Percentiles rank a stretch among this genome's conserved stretches.
phyloP scores from a whole-genome alignment of 495 filamentous ascomycete genomes.

The Aspergillus campestris region DNA sequence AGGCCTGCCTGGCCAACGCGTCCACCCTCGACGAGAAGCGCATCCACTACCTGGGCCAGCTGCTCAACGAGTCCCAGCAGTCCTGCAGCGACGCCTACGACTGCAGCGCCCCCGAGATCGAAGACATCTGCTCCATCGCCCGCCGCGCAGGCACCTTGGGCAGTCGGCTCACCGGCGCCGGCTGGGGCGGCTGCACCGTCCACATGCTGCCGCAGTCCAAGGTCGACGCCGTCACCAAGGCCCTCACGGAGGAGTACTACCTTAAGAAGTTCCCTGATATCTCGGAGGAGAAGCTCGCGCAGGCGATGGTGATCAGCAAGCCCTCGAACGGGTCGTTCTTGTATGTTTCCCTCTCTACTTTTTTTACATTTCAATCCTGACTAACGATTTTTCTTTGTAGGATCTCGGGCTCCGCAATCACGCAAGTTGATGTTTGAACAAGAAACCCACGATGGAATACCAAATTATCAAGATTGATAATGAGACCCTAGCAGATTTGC shows the following conservation, averaged over 20 bases:
- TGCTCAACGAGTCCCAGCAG: slow-evolving; percentile 83
- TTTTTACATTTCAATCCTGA: neutral
- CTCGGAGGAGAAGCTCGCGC: slow-evolving; percentile 59
- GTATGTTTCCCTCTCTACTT: slow-evolving; percentile 19
- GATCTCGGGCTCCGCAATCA: slow-evolving; percentile 36
- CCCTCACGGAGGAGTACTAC: slow-evolving; percentile 78
- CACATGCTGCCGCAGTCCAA: slow-evolving; percentile 83
- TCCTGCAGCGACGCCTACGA: slow-evolving; percentile 81
- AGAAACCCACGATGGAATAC: neutral
- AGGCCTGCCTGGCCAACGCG: slow-evolving; percentile 53
- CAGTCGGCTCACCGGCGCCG: slow-evolving; percentile 82
- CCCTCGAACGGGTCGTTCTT: slow-evolving; percentile 50
- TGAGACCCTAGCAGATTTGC: too few species aligned
- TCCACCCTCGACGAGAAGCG: slow-evolving; percentile 47
- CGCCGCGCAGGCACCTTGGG: slow-evolving; percentile 71
- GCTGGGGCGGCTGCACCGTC: slow-evolving; percentile 94
- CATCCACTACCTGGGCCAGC: slow-evolving; percentile 62
- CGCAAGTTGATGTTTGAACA: slow-evolving; percentile 24
- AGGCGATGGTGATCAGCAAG: slow-evolving; percentile 83
- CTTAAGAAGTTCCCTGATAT: slow-evolving; percentile 59
- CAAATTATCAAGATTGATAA: too few species aligned
- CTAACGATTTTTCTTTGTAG: slow-evolving; percentile 12
- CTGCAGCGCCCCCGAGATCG: slow-evolving; percentile 84
- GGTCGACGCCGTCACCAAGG: slow-evolving; percentile 70
- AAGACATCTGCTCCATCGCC: slow-evolving; percentile 76